Evolutionary conservation across 331 rosid species (phyloP), one percentile per base, ranked within the genome.

Genomic region (Ulmus americana): DNA sequence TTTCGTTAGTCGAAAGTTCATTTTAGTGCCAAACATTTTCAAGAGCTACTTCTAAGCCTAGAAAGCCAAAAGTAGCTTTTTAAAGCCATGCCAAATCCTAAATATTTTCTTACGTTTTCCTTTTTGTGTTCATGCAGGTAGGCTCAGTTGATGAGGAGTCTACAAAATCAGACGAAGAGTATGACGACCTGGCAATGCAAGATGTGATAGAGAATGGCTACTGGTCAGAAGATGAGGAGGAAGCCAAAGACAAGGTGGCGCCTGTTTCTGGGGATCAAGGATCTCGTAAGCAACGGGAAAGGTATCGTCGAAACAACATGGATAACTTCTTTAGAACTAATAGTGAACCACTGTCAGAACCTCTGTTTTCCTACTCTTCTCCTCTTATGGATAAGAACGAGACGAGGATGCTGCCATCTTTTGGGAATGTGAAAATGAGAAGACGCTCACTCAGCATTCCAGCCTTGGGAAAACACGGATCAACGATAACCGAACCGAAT

Each of bases 131-230:
- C 6, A n/a, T 62, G 42, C 85, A 94, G 99, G 74, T 82, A 41
- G 99, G 99, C 39, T 94, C 99, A 0, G 95, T 94, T 5, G 99
- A 94, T 13, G 99, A 94, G 76, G 95, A 90, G 77, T 94, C 99
- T 6, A 90, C 99, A 6, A 87, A 94, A 65, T 87, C 99, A 0
- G 99, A 94, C 41, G 99, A 94, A 68, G 97, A 94, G 84, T 94
- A 94, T 55, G 96, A 94, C 10, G 99, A 94, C 74, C 84, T 94
- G 52, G 97, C 97, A 61, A 87, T 90, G 99, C 86, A 76, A 74
- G 95, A 90, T 16, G 40, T 63, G 59, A 59, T 63, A 55, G 89
- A 76, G 15, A 69, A 81, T 22, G 95, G 91, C 15, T 87, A 81
- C 69, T 79, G 83, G 86, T 64, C 83, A 0, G 95, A 72, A 0